A percentile compares a stretch with the other conserved stretches of the same genome.
Evolutionary conservation across 768 basidiomycete genomes (phyloP).

Genomic region (Trametes cingulata): DNA sequence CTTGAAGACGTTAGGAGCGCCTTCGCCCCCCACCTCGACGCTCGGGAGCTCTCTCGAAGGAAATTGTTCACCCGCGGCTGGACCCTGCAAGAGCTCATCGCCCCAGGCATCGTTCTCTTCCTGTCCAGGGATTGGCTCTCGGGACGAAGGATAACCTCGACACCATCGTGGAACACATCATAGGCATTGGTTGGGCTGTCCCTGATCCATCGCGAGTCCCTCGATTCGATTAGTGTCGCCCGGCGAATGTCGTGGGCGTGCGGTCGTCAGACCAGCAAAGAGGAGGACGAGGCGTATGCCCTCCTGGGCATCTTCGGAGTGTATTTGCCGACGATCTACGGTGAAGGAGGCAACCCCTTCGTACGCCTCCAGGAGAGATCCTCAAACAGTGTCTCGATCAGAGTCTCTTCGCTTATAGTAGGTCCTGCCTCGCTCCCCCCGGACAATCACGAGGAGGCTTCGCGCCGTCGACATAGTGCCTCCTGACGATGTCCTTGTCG

Average conservation of each 20-base stretch:
- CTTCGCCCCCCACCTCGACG: neutral
- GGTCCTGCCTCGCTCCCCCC: too few species aligned
- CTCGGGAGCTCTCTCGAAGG: neutral
- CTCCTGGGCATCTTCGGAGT: constrained; percentile 12
- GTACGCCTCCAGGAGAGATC: neutral
- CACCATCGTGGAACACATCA: neutral
- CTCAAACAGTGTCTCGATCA: neutral
- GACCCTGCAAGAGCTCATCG: constrained; percentile 13
- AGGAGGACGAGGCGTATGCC: constrained; percentile 12
- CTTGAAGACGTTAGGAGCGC: neutral
- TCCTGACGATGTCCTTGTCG: too few species aligned
- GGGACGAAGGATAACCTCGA: neutral
- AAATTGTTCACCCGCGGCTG: constrained; percentile 11
- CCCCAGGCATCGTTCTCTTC: neutral
- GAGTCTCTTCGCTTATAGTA: neutral
- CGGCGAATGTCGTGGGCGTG: constrained; percentile 7
- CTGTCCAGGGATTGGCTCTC: constrained; percentile 5
- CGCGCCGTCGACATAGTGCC: too few species aligned
- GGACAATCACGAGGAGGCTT: too few species aligned
- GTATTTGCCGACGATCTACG: constrained; percentile 5
- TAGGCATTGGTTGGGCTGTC: neutral
- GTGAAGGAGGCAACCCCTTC: neutral
- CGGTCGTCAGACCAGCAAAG: neutral
- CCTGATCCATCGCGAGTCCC: neutral
- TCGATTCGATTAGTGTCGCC: neutral